These are phyloP conservation scores for Eimeria sp. DNA, from an alignment of 169 alveolate species.

Conservation along the genomic window DNA sequence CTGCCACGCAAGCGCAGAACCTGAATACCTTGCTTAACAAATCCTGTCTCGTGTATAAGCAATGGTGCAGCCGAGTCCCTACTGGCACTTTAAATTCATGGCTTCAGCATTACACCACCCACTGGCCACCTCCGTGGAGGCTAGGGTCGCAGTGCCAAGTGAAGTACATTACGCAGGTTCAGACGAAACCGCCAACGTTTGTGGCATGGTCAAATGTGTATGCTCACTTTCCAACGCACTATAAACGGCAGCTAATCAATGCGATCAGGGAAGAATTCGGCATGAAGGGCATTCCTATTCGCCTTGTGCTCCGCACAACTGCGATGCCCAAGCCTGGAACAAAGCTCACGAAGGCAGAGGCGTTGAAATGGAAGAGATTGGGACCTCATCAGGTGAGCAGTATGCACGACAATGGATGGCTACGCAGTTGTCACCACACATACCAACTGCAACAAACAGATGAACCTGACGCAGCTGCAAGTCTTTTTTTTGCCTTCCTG, in stretches of 20 bases:
- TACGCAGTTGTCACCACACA: neutral
- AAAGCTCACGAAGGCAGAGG: slow-evolving; percentile 81
- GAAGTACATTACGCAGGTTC: slow-evolving; percentile 86
- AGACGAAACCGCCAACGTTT: slow-evolving; percentile 89
- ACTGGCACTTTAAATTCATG: slow-evolving; percentile 81
- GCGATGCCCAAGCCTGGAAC: slow-evolving; percentile 84
- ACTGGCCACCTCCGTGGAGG: slow-evolving; percentile 92
- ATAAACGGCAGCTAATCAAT: slow-evolving; percentile 87
- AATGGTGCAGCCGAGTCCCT: slow-evolving; percentile 84
- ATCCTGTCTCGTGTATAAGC: slow-evolving; percentile 55
- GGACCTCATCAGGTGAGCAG: slow-evolving; percentile 86
- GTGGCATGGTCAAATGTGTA: slow-evolving; percentile 90
- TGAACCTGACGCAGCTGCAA: neutral
- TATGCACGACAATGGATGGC: neutral
- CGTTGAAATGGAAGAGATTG: slow-evolving; percentile 86
- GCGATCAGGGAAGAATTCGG: slow-evolving; percentile 88
- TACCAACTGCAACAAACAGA: neutral
- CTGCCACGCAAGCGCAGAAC: slow-evolving; percentile 80
- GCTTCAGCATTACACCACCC: slow-evolving; percentile 78
- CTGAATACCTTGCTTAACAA: slow-evolving; percentile 80
- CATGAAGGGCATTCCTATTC: slow-evolving; percentile 82
- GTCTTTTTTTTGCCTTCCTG: neutral
- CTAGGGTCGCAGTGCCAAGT: slow-evolving; percentile 89
- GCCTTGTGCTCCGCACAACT: slow-evolving; percentile 88
- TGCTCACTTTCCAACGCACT: slow-evolving; percentile 88